These are phyloP conservation scores for Xylaria telfairii DNA, from an alignment of 495 filamentous ascomycete genomes.

Conservation along the genomic window DNA sequence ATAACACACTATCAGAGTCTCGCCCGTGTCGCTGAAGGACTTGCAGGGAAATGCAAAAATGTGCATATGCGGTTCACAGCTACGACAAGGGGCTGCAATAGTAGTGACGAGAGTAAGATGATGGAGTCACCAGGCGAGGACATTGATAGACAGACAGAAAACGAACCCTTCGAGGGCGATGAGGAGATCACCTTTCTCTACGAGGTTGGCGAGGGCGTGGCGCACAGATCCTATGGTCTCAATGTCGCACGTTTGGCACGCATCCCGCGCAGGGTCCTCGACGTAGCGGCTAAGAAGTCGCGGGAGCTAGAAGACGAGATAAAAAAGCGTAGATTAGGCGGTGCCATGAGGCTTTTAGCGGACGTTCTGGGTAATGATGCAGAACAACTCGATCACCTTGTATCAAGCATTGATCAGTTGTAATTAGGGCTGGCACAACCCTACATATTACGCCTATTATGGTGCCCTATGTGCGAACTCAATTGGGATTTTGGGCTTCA, in stretches of 20 bases:
- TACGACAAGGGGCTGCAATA: slow-evolving; percentile 20
- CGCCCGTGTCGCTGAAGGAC: slow-evolving; percentile 70
- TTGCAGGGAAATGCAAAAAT: slow-evolving; percentile 69
- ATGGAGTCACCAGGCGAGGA: slow-evolving; percentile 35
- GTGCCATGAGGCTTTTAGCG: slow-evolving; percentile 53
- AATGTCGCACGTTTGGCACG: slow-evolving; percentile 91
- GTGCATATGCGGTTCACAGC: slow-evolving; percentile 86
- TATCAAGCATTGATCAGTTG: slow-evolving; percentile 57
- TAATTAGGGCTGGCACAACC: slow-evolving; percentile 27
- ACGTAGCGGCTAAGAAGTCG: slow-evolving; percentile 80
- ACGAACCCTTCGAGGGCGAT: slow-evolving; percentile 45
- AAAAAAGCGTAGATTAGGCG: slow-evolving; percentile 59
- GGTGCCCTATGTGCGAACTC: background rate
- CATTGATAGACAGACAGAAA: slow-evolving; percentile 29
- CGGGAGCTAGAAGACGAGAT: slow-evolving; percentile 78
- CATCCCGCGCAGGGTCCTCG: slow-evolving; percentile 75
- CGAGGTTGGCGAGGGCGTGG: slow-evolving; percentile 83
- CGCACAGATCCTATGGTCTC: slow-evolving; percentile 90
- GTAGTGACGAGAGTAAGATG: slow-evolving; percentile 24
- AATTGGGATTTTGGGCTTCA: slow-evolving; percentile 10
- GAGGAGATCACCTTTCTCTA: slow-evolving; percentile 82
- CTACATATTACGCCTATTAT: background rate
- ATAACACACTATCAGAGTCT: slow-evolving; percentile 97
- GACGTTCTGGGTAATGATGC: slow-evolving; percentile 43
- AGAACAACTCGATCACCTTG: slow-evolving; percentile 53